Percentiles rank a stretch among this genome's conserved stretches.
phyloP scores from a whole-genome alignment of 2,329 filamentous ascomycete species.

The Colletotrichum falcatum region DNA sequence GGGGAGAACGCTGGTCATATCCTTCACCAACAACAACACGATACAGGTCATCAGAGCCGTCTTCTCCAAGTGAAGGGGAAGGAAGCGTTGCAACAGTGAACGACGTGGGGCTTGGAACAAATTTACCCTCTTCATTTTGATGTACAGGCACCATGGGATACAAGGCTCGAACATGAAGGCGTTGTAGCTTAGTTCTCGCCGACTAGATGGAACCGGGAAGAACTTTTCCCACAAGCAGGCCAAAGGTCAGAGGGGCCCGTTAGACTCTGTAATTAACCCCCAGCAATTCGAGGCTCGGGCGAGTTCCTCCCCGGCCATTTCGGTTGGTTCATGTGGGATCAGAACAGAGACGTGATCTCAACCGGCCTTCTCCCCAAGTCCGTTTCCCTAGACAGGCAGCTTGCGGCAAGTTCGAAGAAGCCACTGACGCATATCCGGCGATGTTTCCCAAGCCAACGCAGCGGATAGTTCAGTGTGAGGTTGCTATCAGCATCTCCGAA shows the following conservation, averaged over 20 bases:
- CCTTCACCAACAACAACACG: constrained; percentile 55
- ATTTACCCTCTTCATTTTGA: too few species aligned
- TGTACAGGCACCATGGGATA: background rate
- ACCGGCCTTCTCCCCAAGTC: background rate
- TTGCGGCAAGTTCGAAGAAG: too few species aligned
- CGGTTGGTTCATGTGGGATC: background rate
- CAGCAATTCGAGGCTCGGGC: background rate
- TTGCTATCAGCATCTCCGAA: background rate
- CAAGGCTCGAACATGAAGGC: too few species aligned
- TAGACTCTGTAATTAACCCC: too few species aligned
- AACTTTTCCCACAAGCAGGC: too few species aligned
- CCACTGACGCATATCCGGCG: too few species aligned
- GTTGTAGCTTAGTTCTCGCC: too few species aligned
- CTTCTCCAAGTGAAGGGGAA: constrained; percentile 42
- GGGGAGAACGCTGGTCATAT: constrained; percentile 52
- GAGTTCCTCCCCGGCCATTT: too few species aligned
- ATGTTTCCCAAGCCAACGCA: background rate
- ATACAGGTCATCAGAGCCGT: constrained; percentile 52
- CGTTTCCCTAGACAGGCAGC: background rate
- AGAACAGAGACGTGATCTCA: background rate
- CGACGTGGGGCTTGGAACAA: too few species aligned
- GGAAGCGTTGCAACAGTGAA: too few species aligned
- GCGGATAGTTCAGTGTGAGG: background rate
- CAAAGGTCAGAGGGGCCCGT: too few species aligned
- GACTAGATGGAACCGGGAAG: background rate